Base-by-base conservation (phyloP, 306 rosid species). In the Trifolium dubium region DNA sequence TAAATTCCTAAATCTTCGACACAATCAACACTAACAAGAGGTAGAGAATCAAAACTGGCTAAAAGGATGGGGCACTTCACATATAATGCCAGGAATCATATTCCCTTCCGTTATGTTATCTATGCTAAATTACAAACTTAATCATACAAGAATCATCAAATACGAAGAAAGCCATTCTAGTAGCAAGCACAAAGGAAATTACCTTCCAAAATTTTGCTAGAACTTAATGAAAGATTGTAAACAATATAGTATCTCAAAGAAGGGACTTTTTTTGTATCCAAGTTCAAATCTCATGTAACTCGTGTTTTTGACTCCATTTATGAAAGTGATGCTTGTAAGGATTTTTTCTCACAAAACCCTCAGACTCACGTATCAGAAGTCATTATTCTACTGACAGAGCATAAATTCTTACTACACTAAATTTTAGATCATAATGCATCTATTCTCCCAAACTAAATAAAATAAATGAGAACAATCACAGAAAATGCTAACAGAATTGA, bases 401-500 rank as follows among this genome's bases (percentile, higher is more conserved):
- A 76, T 30, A 75, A 44, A 40, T 41, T 66, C 64, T 35, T 43
- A 35, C 29, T 29, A 72, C 55, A 44, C 73, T 10, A 56, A 39
- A 34, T 14, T 31, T 30, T 40, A 64, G 55, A 68, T 49, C 43
- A 47, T 19, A 19, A 39, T 55, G 44, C 68, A 58, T 37, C 72
- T 69, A 68, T 49, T 15, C 41, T 19, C 73, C 14, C 13, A 4
- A 19, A 34, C 63, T 64, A 51, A 13, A 58, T 35, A 62, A 54
- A 49, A 59, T 46, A 69, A 70, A 77, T 30, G 15, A 71, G 50
- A 72, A 74, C 34, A 70, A 73, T 55, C 46, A 56, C 14, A 31
- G 59, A 64, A 66, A 80, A 66, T 29, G 35, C 61, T 79, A 86
- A 85, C 83, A 37, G n/a, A 63, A 68, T 53, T 64, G 39, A 4